phyloP scores from a whole-genome alignment of 805 yeast species.

The Wickerhamiella bombiphila region DNA sequence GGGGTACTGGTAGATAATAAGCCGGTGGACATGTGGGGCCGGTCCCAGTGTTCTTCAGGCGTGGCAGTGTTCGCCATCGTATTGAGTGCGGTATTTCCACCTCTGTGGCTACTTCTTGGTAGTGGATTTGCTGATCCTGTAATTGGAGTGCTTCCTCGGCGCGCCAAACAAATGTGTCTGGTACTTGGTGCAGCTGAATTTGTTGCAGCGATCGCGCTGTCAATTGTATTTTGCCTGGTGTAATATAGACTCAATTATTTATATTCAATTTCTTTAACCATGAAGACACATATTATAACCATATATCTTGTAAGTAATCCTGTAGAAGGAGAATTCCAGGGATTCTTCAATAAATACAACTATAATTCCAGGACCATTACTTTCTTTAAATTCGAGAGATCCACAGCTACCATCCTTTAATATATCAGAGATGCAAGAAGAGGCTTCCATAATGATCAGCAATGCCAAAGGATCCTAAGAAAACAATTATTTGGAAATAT shows the following conservation, averaged over 20 bases:
- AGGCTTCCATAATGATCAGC: no score
- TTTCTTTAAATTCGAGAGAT: no score
- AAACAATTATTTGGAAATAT: no score
- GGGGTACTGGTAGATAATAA: slow-evolving; percentile 2
- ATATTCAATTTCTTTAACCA: neutral
- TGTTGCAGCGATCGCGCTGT: slow-evolving; percentile 32
- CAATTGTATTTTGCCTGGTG: slow-evolving; percentile 32
- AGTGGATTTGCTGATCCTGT: slow-evolving; percentile 24
- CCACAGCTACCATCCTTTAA: no score
- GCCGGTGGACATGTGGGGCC: slow-evolving; percentile 16
- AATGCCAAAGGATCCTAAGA: no score
- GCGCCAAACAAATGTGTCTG: slow-evolving; percentile 22
- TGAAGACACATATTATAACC: neutral
- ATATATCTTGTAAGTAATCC: neutral
- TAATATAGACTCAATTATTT: no score
- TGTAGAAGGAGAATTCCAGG: slow-evolving; percentile 1
- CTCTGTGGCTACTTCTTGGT: slow-evolving; percentile 27
- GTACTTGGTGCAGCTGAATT: slow-evolving; percentile 23
- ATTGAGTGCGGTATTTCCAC: slow-evolving; percentile 23
- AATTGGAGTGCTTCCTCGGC: slow-evolving; percentile 22
- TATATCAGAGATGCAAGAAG: no score
- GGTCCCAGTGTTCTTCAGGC: slow-evolving; percentile 6
- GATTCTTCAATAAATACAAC: no score
- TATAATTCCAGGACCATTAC: no score
- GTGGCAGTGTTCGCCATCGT: slow-evolving; percentile 16